phyloP scores from a whole-genome alignment of 2,329 filamentous ascomycete genomes.

The Aspergillus ochraceus region DNA sequence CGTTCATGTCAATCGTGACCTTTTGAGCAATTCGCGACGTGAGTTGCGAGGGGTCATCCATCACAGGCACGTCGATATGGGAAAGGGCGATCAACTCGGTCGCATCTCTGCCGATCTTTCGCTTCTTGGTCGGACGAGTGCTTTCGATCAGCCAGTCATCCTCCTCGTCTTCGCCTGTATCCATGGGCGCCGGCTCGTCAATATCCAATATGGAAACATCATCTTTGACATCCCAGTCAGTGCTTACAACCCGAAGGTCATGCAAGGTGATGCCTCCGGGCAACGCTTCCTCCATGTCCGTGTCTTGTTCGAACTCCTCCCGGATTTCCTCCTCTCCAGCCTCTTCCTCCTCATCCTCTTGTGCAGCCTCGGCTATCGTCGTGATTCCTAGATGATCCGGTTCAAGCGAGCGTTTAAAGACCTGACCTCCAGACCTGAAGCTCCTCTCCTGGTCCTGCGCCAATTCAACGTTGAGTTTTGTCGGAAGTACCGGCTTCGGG shows the following conservation, averaged over 20 bases:
- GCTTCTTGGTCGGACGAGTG: conserved; percentile 63
- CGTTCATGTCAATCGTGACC: conserved; percentile 81
- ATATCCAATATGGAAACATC: conserved; percentile 45
- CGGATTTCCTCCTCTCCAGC: conserved; percentile 40
- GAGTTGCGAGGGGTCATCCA: conserved; percentile 76
- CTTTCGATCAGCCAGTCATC: conserved; percentile 51
- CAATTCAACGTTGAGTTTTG: conserved; percentile 84
- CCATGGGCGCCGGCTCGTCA: conserved; percentile 21
- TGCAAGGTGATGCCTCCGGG: conserved; percentile 71
- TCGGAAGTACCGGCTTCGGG: conserved; percentile 78
- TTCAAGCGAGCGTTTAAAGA: conserved; percentile 51
- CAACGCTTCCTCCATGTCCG: conserved; percentile 63
- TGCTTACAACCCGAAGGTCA: conserved; percentile 81
- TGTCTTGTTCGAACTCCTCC: conserved; percentile 53
- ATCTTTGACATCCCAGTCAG: conserved; percentile 76
- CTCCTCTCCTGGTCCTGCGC: conserved; percentile 81
- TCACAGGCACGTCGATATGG: conserved; percentile 65
- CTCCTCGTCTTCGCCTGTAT: conserved; percentile 54
- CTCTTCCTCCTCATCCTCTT: conserved; percentile 43
- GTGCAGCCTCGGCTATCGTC: conserved; percentile 43
- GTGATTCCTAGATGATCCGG: conserved; percentile 60
- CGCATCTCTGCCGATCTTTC: conserved; percentile 52
- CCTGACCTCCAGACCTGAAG: conserved; percentile 72
- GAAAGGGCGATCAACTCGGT: conserved; percentile 52
- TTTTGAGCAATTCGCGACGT: conserved; percentile 74